Conservation (phyloP, 441 rosid species). For the Erodium moschatum region DNA sequence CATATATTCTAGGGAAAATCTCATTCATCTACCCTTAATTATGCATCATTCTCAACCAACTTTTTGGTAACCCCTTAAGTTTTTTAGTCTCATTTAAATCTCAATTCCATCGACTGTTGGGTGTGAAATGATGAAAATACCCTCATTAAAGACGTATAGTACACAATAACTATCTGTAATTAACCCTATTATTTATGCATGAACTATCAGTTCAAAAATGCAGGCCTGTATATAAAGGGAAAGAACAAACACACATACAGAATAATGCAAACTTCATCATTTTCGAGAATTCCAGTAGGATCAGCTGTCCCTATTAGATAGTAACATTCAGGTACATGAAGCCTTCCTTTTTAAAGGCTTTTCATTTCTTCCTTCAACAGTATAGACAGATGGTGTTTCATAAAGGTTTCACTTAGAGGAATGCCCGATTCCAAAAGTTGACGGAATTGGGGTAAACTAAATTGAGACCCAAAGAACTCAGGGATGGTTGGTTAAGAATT, state of each 20-base stretch:
- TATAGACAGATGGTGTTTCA: constrained; percentile 32
- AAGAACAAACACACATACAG: constrained; percentile 34
- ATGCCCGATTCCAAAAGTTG: constrained; percentile 36
- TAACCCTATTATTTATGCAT: neutral
- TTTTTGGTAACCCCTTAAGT: no score
- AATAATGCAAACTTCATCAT: constrained; percentile 67
- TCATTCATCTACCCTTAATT: no score
- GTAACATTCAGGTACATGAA: constrained; percentile 51
- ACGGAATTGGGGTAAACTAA: no score
- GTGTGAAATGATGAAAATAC: no score
- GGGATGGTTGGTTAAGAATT: no score
- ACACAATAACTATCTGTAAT: no score
- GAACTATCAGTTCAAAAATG: constrained; percentile 1
- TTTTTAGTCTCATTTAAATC: no score
- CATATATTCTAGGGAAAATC: no score
- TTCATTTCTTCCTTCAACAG: constrained; percentile 36
- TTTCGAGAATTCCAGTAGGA: constrained; percentile 52
- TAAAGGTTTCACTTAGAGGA: constrained; percentile 57
- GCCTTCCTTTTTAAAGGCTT: constrained; percentile 43
- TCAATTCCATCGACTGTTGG: no score
- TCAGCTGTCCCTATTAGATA: constrained; percentile 81
- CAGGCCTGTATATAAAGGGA: neutral
- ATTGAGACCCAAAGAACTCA: no score
- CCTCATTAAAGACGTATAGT: no score
- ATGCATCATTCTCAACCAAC: no score